A percentile compares a stretch with the other conserved stretches of the same genome.
Conservation (phyloP, 176 grass and related monocot genomes). For the Zizania latifolia region DNA sequence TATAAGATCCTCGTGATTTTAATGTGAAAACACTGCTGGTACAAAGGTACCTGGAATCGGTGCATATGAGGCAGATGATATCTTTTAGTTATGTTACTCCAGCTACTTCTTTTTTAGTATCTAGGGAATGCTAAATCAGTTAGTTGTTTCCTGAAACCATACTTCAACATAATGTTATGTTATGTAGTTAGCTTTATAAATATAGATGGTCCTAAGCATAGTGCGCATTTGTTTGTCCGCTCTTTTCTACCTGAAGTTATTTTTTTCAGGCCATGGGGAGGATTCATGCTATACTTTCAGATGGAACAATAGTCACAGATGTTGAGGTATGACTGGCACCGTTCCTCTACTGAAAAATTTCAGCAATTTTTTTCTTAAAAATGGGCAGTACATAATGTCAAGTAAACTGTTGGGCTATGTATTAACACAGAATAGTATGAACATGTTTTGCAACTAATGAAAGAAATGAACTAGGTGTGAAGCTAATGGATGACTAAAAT, state of each 20-base stretch:
- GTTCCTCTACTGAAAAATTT: background rate
- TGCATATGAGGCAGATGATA: background rate
- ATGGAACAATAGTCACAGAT: slow-evolving; percentile 72
- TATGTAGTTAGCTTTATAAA: background rate
- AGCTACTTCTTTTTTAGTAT: background rate
- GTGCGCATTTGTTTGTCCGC: background rate
- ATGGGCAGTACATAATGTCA: background rate
- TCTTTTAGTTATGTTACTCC: background rate
- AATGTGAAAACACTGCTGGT: background rate
- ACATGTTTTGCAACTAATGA: slow-evolving; percentile 8
- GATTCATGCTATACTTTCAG: slow-evolving; percentile 86
- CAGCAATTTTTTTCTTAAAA: background rate
- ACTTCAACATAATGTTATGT: background rate
- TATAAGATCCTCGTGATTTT: background rate
- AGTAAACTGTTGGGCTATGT: background rate
- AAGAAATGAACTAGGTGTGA: background rate
- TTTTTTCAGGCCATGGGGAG: slow-evolving; percentile 77
- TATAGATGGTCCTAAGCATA: background rate
- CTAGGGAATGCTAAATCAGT: background rate
- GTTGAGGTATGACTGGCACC: slow-evolving; percentile 51
- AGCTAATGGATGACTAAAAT: background rate
- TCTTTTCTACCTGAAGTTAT: background rate
- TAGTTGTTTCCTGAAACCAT: background rate
- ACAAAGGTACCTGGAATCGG: background rate
- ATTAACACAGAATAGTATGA: background rate